phyloP scores from a whole-genome alignment of 2,329 filamentous ascomycete species.

The Cercospora brassicicola region DNA sequence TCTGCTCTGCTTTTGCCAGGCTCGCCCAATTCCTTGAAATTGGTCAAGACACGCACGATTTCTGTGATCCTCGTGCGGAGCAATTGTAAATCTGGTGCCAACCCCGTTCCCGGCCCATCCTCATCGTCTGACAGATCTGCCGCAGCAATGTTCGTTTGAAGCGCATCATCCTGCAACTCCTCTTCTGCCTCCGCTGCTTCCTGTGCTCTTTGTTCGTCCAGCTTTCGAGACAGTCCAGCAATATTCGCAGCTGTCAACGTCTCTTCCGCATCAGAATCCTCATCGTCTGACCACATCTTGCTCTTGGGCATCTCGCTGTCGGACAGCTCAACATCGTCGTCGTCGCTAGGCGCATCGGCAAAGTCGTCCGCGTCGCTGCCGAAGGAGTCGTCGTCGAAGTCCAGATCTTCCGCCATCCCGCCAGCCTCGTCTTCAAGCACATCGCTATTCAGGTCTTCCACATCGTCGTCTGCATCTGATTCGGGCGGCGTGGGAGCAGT shows the following conservation, averaged over 20 bases:
- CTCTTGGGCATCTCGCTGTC: conserved; percentile 56
- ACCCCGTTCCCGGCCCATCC: conserved; percentile 57
- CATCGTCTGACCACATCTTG: conserved; percentile 91
- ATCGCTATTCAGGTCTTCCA: conserved; percentile 33
- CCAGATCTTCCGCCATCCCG: conserved; percentile 36
- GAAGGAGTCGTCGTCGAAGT: conserved; percentile 38
- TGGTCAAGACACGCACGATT: conserved; percentile 84
- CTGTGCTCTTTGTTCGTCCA: conserved; percentile 74
- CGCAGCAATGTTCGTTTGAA: conserved; percentile 90
- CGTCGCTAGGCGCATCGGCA: conserved; percentile 41
- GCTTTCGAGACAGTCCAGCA: conserved; percentile 79
- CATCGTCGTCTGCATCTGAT: conserved; percentile 36
- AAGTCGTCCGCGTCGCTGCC: conserved; percentile 37
- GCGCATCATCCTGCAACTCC: conserved; percentile 77
- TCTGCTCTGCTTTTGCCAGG: conserved; percentile 79
- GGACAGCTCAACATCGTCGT: conserved; percentile 60
- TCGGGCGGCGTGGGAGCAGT: conserved; percentile 39
- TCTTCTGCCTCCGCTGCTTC: conserved; percentile 81
- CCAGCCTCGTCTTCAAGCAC: conserved; percentile 52
- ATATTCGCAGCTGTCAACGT: conserved; percentile 94
- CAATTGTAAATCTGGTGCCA: conserved; percentile 87
- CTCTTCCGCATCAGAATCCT: conserved; percentile 84
- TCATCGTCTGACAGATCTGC: conserved; percentile 65
- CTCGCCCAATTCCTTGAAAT: conserved; percentile 79
- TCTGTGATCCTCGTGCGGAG: conserved; percentile 88